phyloP scores from a whole-genome alignment of 805 yeast species.

The Wickerhamiella qilinensis region DNA sequence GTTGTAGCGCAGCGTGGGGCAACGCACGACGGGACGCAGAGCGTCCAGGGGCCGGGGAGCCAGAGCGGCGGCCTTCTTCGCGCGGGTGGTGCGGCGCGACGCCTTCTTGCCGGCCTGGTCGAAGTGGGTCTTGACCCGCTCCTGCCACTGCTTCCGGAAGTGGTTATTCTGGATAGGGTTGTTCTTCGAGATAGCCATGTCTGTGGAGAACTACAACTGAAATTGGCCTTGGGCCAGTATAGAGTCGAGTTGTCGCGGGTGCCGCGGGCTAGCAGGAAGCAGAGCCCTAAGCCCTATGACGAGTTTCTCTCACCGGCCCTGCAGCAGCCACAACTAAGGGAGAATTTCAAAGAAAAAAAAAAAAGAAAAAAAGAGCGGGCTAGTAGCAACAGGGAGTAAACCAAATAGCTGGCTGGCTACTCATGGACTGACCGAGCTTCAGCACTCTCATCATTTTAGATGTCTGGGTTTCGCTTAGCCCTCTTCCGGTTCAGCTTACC shows the following conservation, averaged over 20 bases:
- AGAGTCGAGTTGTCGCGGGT: conserved; percentile 1
- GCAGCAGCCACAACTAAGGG: too few species aligned
- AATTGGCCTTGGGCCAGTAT: not conserved
- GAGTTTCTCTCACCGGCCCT: too few species aligned
- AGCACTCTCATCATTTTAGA: too few species aligned
- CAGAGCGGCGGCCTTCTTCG: conserved; percentile 78
- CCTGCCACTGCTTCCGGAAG: conserved; percentile 99
- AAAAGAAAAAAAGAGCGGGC: too few species aligned
- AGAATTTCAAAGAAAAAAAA: too few species aligned
- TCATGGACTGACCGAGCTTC: too few species aligned
- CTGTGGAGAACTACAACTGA: conserved; percentile 3
- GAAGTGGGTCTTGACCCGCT: conserved; percentile 97
- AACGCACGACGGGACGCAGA: conserved; percentile 95
- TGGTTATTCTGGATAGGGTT: conserved; percentile 98
- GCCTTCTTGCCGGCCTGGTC: conserved; percentile 99
- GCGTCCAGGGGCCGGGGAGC: conserved; percentile 98
- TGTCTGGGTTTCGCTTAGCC: too few species aligned
- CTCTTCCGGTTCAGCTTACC: too few species aligned
- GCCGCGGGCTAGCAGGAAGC: conserved; percentile 1
- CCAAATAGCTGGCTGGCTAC: too few species aligned
- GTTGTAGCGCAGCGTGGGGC: conserved; percentile 98
- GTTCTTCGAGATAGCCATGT: conserved; percentile 90
- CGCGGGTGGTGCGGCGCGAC: conserved; percentile 91
- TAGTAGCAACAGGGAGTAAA: too few species aligned
- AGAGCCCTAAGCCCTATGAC: conserved; percentile 6